Evolutionary conservation across 257 asterid genomes (phyloP).

Genomic region (Prunella vulgaris): DNA sequence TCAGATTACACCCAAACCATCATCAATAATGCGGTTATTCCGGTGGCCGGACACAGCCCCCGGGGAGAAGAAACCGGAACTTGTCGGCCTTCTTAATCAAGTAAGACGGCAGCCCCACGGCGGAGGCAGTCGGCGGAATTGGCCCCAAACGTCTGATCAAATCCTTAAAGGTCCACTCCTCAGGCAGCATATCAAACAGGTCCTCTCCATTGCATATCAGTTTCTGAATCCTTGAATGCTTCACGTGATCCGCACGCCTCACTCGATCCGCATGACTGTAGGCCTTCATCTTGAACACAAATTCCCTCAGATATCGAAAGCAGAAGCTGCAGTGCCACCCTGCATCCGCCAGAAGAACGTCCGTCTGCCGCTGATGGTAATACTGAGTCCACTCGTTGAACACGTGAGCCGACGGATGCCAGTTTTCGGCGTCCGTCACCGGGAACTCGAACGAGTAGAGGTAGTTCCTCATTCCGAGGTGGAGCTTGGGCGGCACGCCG

Average conservation of each 20-base stretch:
- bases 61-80: not conserved
- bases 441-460: not conserved
- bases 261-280: not conserved
- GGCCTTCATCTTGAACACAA: not conserved
- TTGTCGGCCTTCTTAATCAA: not conserved
- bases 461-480: not conserved
- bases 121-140: not conserved
- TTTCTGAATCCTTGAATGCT: not conserved
- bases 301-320: not conserved
- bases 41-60: not conserved
- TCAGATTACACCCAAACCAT: not conserved
- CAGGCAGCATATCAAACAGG: not conserved
- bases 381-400: not conserved
- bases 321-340: not conserved
- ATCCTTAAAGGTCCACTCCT: not conserved
- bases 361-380: not conserved
- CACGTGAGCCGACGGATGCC: not conserved
- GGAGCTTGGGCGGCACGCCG: not conserved
- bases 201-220: not conserved
- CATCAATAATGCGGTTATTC: not conserved
- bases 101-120: not conserved
- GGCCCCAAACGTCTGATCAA: not conserved
- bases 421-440: not conserved
- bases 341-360: not conserved
- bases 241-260: not conserved